Evolutionary conservation across 2,329 filamentous ascomycete genomes (phyloP), one percentile per base, ranked within the genome.

Genomic region (Hypoxylon sp.): DNA sequence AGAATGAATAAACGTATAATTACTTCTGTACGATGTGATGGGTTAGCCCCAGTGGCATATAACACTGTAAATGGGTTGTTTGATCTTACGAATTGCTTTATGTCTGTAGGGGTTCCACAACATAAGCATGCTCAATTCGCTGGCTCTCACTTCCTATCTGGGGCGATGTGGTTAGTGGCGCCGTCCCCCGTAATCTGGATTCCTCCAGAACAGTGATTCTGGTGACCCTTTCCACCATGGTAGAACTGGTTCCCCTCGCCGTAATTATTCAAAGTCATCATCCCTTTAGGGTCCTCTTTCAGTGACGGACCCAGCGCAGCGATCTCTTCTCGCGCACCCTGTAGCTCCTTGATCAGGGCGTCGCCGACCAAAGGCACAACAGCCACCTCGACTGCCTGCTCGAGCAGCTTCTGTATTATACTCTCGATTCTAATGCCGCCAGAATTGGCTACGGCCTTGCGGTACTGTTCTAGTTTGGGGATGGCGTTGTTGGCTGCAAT

Each of bases 161-260:
- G 2, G 15, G 24, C 4, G 29, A 51, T 32, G 29, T 51, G 27
- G 42, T 46, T 46, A 19, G 47, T 51, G 47, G 47, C 15, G 47
- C 29, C 29, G 15, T 29, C 13, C 29, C 47, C 47, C 6, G 11
- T 51, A 32, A 31, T 31, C 47, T 51, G 47, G 13, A 31, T 11
- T 2, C 47, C 47, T 51, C 47, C 47, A 32, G 11, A 15, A 11
- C 47, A 51, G 27, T 55, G 32, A 19, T 55, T 55, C 24, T 27
- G 52, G 52, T 29, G 21, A 8, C 52, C 52, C 3, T 1, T 44
- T n/a, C 52, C 52, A 55, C n/a, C n/a, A 13, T 55, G 35, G 4
- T n/a, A 37, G 19, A n/a, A 44, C 21, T 55, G 52, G 32, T 10
- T 31, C 21, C 52, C 52, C 5, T 17, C 8, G 13, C 13, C 52